Evolutionary conservation across 345 rosid species (phyloP).

Genomic region (Rubroshorea leprosula): DNA sequence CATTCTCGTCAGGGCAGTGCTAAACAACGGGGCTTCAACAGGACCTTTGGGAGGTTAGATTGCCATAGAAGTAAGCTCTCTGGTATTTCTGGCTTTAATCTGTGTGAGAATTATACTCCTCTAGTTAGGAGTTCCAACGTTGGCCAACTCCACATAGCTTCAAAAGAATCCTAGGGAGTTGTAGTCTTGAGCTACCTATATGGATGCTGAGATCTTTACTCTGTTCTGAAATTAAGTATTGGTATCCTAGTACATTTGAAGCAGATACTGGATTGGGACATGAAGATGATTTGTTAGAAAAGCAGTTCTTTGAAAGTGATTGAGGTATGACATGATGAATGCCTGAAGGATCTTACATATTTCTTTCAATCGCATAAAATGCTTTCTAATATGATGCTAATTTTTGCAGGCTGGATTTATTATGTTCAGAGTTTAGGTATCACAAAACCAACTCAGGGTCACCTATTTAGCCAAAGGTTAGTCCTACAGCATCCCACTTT

Average conservation of each 20-base stretch:
- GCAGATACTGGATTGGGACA: not conserved
- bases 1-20: constrained; percentile 75
- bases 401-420: constrained; percentile 11
- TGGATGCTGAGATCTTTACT: constrained; percentile 9
- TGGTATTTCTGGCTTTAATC: constrained; percentile 1
- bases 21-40: constrained; percentile 17
- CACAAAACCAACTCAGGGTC: not conserved
- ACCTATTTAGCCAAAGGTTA: constrained; percentile 13
- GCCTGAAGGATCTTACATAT: not conserved
- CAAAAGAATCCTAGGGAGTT: not conserved
- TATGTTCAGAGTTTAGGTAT: not conserved
- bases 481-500: constrained; percentile 5
- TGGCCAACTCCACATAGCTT: not conserved
- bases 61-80: too few species aligned
- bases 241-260: too few species aligned
- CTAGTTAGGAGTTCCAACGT: not conserved
- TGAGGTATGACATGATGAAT: constrained; percentile 7
- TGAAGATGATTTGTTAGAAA: not conserved
- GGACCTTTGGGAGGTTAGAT: not conserved
- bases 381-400: not conserved
- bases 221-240: constrained; percentile 2
- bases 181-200: constrained; percentile 2
- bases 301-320: not conserved
- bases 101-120: constrained; percentile 5
- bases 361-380: not conserved